A percentile compares a stretch with the other conserved stretches of the same genome.
These are phyloP conservation scores for Diplodia corticola DNA, from an alignment of 2,329 filamentous ascomycete genomes.

Conservation along the genomic window DNA sequence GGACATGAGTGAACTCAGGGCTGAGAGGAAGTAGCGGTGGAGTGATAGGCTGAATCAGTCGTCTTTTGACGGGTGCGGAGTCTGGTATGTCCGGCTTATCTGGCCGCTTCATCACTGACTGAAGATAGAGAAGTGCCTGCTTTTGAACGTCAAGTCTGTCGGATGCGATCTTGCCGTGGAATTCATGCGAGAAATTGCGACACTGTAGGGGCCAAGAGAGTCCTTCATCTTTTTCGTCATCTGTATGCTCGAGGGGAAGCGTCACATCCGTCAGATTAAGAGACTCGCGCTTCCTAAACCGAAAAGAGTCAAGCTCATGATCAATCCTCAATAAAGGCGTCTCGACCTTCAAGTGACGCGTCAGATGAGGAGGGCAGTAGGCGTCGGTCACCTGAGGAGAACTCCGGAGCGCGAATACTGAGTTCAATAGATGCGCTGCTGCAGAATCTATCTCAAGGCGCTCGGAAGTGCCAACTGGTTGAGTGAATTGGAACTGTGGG, in stretches of 20 bases:
- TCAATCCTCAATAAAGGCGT: constrained; percentile 49
- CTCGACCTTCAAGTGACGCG: constrained; percentile 44
- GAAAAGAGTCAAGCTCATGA: constrained; percentile 47
- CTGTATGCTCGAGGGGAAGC: constrained; percentile 38
- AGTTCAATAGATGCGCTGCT: constrained; percentile 33
- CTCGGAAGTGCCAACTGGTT: constrained; percentile 24
- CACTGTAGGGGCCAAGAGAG: constrained; percentile 44
- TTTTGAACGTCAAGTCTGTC: constrained; percentile 44
- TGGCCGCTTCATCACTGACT: constrained; percentile 23
- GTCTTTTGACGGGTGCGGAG: too few species aligned
- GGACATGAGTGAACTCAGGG: constrained; percentile 42
- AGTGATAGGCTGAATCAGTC: constrained; percentile 35
- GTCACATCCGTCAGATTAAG: constrained; percentile 34
- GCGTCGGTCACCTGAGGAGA: neutral
- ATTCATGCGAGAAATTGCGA: constrained; percentile 31
- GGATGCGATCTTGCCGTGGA: constrained; percentile 27
- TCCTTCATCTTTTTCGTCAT: constrained; percentile 46
- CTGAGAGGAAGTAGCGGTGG: constrained; percentile 51
- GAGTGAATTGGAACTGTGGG: too few species aligned
- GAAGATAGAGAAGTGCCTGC: constrained; percentile 40
- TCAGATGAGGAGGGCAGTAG: constrained; percentile 18
- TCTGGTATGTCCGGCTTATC: neutral
- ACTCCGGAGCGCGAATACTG: constrained; percentile 24
- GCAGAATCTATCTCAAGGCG: constrained; percentile 34
- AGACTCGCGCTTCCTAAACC: constrained; percentile 35